phyloP scores from a whole-genome alignment of 176 grass and related monocot genomes.

The Chrysopogon serrulatus region DNA sequence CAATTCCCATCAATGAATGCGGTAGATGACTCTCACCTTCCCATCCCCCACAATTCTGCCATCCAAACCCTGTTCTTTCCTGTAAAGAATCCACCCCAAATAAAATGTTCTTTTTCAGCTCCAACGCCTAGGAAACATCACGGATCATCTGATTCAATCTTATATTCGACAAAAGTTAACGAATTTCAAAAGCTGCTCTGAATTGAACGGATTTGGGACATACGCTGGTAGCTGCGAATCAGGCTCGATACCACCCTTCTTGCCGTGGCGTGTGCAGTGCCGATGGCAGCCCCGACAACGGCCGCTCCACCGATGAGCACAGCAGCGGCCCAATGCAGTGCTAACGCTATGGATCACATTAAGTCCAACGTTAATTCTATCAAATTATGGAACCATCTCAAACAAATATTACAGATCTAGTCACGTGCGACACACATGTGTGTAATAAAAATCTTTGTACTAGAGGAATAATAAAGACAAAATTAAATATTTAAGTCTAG shows the following conservation, averaged over 20 bases:
- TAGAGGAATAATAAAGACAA: no score
- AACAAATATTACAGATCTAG: no score
- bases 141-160: not conserved
- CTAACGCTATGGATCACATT: no score
- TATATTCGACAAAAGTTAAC: no score
- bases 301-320: conserved; percentile 29
- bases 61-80: not conserved
- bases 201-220: not conserved
- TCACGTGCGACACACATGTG: no score
- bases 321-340: conserved; percentile 28
- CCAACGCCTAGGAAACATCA: not conserved
- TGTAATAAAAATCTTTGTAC: no score
- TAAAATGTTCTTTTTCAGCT: conserved; percentile 1
- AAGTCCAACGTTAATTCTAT: no score
- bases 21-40: conserved; percentile 36
- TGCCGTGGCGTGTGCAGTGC: not conserved
- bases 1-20: no score
- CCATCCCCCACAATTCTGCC: conserved; percentile 12
- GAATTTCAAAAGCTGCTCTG: not conserved
- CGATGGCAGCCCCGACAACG: conserved; percentile 30
- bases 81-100: conserved; percentile 7
- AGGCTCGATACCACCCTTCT: not conserved
- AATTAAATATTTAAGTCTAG: no score
- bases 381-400: no score
- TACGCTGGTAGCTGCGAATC: not conserved